phyloP scores from a whole-genome alignment of 805 yeast genomes.

The Wickerhamiella sorbophila region DNA sequence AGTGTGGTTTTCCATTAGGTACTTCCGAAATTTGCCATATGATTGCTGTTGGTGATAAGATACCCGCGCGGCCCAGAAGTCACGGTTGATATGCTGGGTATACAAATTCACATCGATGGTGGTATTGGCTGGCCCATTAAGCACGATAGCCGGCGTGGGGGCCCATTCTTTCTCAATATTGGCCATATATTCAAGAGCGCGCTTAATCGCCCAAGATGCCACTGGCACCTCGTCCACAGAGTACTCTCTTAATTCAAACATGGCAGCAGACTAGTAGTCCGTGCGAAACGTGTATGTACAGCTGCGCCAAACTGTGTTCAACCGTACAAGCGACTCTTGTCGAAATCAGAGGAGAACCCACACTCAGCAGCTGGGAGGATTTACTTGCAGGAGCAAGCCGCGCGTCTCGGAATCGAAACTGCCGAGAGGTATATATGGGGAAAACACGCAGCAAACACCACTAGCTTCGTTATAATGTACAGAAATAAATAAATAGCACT shows the following conservation, averaged over 20 bases:
- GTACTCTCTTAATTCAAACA: constrained; percentile 15
- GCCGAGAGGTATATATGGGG: too few relatives aligned
- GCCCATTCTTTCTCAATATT: constrained; percentile 16
- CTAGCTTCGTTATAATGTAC: too few relatives aligned
- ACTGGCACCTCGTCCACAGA: constrained; percentile 15
- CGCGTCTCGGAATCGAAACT: too few relatives aligned
- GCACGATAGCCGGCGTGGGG: neutral
- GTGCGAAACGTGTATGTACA: too few relatives aligned
- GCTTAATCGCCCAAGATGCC: constrained; percentile 11
- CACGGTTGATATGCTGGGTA: constrained; percentile 15
- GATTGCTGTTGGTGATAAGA: constrained; percentile 21
- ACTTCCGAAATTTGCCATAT: constrained; percentile 20
- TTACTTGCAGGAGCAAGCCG: too few relatives aligned
- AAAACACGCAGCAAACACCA: too few relatives aligned
- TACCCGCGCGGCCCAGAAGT: constrained; percentile 28
- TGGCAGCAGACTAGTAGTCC: neutral
- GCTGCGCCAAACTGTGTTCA: too few relatives aligned
- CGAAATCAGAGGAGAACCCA: too few relatives aligned
- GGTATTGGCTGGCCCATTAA: constrained; percentile 7
- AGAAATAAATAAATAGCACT: too few relatives aligned
- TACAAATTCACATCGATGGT: constrained; percentile 16
- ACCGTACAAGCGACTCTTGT: too few relatives aligned
- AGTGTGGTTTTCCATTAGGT: constrained; percentile 26
- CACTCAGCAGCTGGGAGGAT: too few relatives aligned
- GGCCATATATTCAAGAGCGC: constrained; percentile 13